Base-by-base conservation (phyloP, 768 basidiomycete species). In the Fomitopsis pulvina region DNA sequence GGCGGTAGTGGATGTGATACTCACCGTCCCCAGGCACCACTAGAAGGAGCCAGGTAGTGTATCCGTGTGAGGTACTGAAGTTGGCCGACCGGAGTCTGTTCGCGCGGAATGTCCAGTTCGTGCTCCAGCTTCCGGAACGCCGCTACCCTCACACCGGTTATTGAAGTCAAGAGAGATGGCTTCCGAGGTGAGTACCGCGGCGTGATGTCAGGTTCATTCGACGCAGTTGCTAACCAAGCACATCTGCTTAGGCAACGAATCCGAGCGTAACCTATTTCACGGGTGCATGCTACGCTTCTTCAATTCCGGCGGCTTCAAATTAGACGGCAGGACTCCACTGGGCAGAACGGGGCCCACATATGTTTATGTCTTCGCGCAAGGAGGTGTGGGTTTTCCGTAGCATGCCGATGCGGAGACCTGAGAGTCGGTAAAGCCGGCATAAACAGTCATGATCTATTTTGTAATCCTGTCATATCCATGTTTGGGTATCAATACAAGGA, bases 21-120 rank as follows among this genome's bases (percentile, higher is more conserved):
- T 49, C 63, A 92, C 95, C 83, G 96, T 39, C 96, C 96, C 96
- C 96, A 98, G 61, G 86, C 71, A 3, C 88, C 93, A 65, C 87
- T 67, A 8, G 89, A 91, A 2, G 96, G 93, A 0, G 96, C 96
- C 40, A 98, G 81, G 66, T 99, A 99, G 68, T 98, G 96, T 60
- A 99, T 98, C 53, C 89, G 79, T 12, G 96, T 94, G 47, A 99
- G 73, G 68, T 95, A 99, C 57, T 93, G 90, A 68, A 97, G 97
- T 52, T 86, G 68, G 52, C 92, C 87, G 38, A 88, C 66, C 2
- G 87, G 83, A 0, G 91, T 84, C 64, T 95, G 86, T 30, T 58
- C 70, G 41, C 59, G 71, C 3, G 92, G 92, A 56, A 98, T 96
- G 26, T 96, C 96, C 18, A 99, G 79, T 68, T 99, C 96, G 59